A percentile compares a stretch with the other conserved stretches of the same genome.
These are phyloP conservation scores for Starmerella etchellsii DNA, from an alignment of 805 yeast genomes.

Conservation along the genomic window DNA sequence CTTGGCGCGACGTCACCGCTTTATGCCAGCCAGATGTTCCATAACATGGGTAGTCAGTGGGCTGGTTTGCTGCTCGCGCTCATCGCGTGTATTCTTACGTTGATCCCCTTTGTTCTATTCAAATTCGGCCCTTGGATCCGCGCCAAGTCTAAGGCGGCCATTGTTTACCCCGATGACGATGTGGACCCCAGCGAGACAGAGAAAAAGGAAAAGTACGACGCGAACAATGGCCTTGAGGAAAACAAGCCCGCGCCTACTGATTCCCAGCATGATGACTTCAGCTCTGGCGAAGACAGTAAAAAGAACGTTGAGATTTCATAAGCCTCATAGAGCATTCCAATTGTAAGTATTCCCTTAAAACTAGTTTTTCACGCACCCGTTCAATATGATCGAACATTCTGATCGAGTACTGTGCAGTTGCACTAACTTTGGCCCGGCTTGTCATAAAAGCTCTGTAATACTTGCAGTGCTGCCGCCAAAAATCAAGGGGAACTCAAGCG, in stretches of 20 bases:
- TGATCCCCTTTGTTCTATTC: conserved; percentile 19
- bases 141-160: conserved; percentile 28
- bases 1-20: conserved; percentile 73
- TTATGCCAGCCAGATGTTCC: conserved; percentile 75
- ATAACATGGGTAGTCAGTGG: conserved; percentile 60
- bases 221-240: conserved; percentile 4
- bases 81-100: conserved; percentile 14
- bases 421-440: no score
- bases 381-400: no score
- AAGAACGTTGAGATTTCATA: conserved; percentile 16
- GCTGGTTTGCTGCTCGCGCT: conserved; percentile 49
- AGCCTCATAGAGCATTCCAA: neutral
- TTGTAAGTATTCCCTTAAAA: no score
- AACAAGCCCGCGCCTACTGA: conserved; percentile 6
- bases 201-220: neutral
- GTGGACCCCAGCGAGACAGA: neutral
- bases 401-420: no score
- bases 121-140: conserved; percentile 27
- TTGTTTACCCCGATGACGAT: conserved; percentile 12
- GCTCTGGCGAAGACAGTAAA: conserved; percentile 10
- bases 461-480: no score
- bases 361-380: no score
- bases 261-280: conserved; percentile 7
- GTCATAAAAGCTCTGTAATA: no score
- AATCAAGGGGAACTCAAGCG: no score